phyloP scores from a whole-genome alignment of 345 rosid species.

The Anacardium occidentale region DNA sequence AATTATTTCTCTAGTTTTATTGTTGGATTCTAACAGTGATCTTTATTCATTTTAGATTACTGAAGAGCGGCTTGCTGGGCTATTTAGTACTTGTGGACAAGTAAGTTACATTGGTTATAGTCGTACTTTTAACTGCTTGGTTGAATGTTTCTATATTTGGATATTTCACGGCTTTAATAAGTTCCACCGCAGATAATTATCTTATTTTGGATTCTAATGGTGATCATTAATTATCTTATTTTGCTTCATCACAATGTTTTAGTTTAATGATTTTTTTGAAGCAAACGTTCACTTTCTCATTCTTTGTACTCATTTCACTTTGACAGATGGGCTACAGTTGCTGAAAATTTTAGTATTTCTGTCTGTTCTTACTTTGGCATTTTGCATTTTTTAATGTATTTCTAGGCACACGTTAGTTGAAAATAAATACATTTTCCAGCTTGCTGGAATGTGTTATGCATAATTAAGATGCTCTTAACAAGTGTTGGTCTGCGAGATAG shows the following conservation, averaged over 20 bases:
- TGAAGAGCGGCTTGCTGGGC: constrained; percentile 82
- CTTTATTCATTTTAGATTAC: constrained; percentile 49
- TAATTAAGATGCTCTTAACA: not conserved
- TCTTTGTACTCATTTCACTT: not conserved
- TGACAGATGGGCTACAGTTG: not conserved
- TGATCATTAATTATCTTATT: not conserved
- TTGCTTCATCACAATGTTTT: not conserved
- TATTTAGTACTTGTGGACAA: constrained; percentile 76
- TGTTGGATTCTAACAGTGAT: not conserved
- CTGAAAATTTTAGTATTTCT: too few relatives aligned
- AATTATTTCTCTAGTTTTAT: not conserved
- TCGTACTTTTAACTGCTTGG: not conserved
- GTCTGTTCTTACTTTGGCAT: not conserved
- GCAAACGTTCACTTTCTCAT: not conserved
- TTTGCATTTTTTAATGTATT: not conserved
- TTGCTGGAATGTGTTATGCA: not conserved
- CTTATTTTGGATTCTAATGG: too few relatives aligned
- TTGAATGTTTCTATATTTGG: not conserved
- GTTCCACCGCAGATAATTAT: not conserved
- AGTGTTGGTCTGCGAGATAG: not conserved
- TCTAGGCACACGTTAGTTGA: not conserved
- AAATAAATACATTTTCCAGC: not conserved
- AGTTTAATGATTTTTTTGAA: not conserved
- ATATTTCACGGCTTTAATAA: not conserved
- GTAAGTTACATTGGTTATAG: constrained; percentile 42